A percentile compares a stretch with the other conserved stretches of the same genome.
phyloP scores from a whole-genome alignment of 2,329 filamentous ascomycete genomes.

The Thelonectria blattea region DNA sequence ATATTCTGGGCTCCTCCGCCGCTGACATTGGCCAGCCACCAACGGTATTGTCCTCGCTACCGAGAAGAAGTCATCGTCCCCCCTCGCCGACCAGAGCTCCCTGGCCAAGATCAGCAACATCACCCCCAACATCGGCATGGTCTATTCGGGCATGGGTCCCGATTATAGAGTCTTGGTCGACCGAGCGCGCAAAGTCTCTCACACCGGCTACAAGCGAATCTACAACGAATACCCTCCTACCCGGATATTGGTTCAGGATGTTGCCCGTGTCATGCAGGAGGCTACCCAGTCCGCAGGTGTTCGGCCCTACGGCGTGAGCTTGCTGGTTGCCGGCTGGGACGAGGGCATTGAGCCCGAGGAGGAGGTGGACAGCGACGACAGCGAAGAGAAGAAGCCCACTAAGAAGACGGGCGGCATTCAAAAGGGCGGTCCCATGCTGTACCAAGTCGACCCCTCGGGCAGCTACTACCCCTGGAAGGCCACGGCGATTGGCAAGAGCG shows the following conservation, averaged over 20 bases:
- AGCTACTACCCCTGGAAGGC: constrained; percentile 99
- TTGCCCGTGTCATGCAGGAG: constrained; percentile 97
- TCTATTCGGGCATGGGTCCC: constrained; percentile 98
- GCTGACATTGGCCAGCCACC: constrained; percentile 68
- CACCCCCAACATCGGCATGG: constrained; percentile 99
- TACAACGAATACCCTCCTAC: constrained; percentile 99
- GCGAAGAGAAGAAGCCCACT: constrained; percentile 75
- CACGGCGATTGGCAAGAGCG: constrained; percentile 97
- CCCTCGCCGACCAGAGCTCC: constrained; percentile 92
- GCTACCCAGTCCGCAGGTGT: constrained; percentile 98
- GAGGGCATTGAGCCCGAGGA: constrained; percentile 91
- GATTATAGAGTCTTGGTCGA: constrained; percentile 98
- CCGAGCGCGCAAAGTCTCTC: constrained; percentile 96
- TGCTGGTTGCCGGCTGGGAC: constrained; percentile 97
- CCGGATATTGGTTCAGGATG: constrained; percentile 97
- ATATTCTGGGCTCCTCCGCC: neutral
- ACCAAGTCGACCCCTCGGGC: constrained; percentile 98
- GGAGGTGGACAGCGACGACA: constrained; percentile 61
- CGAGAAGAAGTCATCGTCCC: constrained; percentile 98
- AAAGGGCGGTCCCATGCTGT: constrained; percentile 95
- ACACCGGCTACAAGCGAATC: constrained; percentile 98
- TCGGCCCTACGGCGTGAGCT: constrained; percentile 91
- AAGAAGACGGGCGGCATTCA: constrained; percentile 94
- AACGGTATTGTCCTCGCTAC: constrained; percentile 99
- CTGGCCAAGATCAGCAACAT: constrained; percentile 97